A percentile compares a stretch with the other conserved stretches of the same genome.
phyloP scores from a whole-genome alignment of 257 asterid species.

The Salvia splendens region DNA sequence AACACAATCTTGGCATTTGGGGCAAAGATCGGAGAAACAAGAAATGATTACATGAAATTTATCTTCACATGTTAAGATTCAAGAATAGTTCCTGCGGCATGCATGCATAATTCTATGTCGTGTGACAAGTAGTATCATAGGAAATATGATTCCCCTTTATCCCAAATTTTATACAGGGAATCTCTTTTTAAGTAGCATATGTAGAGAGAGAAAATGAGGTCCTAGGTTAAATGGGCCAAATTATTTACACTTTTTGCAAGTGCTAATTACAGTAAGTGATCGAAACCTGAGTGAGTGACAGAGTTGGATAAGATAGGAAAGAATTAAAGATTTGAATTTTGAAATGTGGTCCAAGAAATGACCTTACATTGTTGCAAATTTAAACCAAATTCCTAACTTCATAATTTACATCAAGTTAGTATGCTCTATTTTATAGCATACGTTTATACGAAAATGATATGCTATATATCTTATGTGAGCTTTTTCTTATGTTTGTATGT shows the following conservation, averaged over 20 bases:
- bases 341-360: slow-evolving; percentile 1
- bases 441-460: too few relatives aligned
- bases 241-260: not conserved
- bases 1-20: not conserved
- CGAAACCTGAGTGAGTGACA: not conserved
- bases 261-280: not conserved
- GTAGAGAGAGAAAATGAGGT: not conserved
- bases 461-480: too few relatives aligned
- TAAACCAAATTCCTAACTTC: too few relatives aligned
- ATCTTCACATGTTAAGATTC: slow-evolving; percentile 20
- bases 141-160: not conserved
- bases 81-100: slow-evolving; percentile 9
- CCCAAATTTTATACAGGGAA: not conserved
- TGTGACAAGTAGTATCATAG: not conserved
- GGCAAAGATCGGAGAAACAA: not conserved
- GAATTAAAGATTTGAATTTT: not conserved
- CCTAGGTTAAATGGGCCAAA: not conserved
- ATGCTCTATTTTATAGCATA: too few relatives aligned
- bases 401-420: too few relatives aligned
- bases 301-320: not conserved
- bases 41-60: not conserved
- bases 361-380: too few relatives aligned
- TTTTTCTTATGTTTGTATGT: too few relatives aligned
- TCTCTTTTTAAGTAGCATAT: not conserved
- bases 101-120: slow-evolving; percentile 18